Conservation (phyloP, 2,329 filamentous ascomycete species). For the Mariannaea elegans region DNA sequence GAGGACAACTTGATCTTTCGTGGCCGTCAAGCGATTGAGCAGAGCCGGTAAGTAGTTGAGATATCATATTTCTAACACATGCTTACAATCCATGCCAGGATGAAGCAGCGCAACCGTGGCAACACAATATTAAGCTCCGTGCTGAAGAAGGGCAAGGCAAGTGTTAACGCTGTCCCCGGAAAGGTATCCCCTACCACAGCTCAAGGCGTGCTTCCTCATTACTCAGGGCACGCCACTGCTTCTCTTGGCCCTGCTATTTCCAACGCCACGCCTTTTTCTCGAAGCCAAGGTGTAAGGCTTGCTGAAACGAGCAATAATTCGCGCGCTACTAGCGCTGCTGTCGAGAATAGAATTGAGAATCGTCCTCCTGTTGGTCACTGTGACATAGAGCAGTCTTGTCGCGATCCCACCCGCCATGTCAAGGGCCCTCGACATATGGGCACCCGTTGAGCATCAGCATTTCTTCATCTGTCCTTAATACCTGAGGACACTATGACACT, state of each 20-base stretch:
- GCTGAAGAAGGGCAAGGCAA: constrained; percentile 61
- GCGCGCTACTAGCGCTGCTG: constrained; percentile 25
- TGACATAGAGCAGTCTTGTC: constrained; percentile 27
- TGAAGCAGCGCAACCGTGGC: constrained; percentile 44
- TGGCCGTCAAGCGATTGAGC: constrained; percentile 44
- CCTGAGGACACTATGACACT: constrained; percentile 6
- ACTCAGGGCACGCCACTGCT: constrained; percentile 61
- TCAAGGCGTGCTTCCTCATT: constrained; percentile 63
- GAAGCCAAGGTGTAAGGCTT: constrained; percentile 40
- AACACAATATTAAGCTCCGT: constrained; percentile 60
- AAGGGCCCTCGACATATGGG: constrained; percentile 23
- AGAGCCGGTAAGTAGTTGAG: constrained; percentile 42
- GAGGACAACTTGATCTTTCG: constrained; percentile 49
- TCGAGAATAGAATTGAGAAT: constrained; percentile 56
- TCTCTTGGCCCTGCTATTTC: constrained; percentile 57
- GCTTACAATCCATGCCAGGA: constrained; percentile 41
- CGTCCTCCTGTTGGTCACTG: constrained; percentile 46
- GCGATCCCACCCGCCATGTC: constrained; percentile 25
- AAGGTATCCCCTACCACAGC: constrained; percentile 63
- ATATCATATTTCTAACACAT: background rate
- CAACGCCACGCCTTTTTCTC: constrained; percentile 46
- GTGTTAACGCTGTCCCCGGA: constrained; percentile 55
- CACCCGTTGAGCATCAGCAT: constrained; percentile 24
- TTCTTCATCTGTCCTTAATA: background rate
- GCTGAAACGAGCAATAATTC: constrained; percentile 36